Base-by-base conservation (phyloP, 495 filamentous ascomycete species). In the Hypoxylon crocopeplum region DNA sequence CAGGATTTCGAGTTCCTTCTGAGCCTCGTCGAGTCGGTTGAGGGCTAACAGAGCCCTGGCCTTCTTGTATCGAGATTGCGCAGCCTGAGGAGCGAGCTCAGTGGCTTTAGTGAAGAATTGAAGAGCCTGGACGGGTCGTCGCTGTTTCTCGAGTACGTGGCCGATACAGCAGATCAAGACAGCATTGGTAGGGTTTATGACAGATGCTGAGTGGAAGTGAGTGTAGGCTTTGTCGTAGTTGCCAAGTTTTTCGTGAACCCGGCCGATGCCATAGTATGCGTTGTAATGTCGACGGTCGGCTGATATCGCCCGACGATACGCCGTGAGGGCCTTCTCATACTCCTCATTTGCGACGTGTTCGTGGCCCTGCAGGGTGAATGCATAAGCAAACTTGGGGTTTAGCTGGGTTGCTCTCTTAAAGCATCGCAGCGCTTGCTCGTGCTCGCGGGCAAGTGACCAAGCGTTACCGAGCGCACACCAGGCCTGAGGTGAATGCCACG, bases 341-440 rank as follows among this genome's bases (percentile, higher is more conserved):
- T 98, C 94, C 67, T 98, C 94, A 55, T 96, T 98, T 17, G 88
- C 82, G n/a, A 97, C 87, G 71, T 96, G 91, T 69, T 98, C 94
- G 68, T 98, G 94, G 1, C 94, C 94, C 68, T 97, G 93, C 7
- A 98, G 77, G 0, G 95, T 97, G 69, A 91, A 97, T 6, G 91
- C 93, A 68, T 98, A 98, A 2, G 94, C 93, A 72, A 97, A 96
- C 30, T 85, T 87, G 5, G 91, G 88, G 70, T 97, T 83, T 6
- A 98, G 77, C 70, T 95, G 90, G 1, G 91, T 96, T 3, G 94
- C 94, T 37, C 94, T 85, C 68, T 92, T 96, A 83, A 98, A 98
- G 69, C 94, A 97, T 55, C 88, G 87, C 40, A 98, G 75, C 20
- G 95, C 94, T 65, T 96, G 91, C 55, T 98, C 95, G 66, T 96